Conservation (phyloP, 2,329 filamentous ascomycete genomes). For the Fusarium sp. region DNA sequence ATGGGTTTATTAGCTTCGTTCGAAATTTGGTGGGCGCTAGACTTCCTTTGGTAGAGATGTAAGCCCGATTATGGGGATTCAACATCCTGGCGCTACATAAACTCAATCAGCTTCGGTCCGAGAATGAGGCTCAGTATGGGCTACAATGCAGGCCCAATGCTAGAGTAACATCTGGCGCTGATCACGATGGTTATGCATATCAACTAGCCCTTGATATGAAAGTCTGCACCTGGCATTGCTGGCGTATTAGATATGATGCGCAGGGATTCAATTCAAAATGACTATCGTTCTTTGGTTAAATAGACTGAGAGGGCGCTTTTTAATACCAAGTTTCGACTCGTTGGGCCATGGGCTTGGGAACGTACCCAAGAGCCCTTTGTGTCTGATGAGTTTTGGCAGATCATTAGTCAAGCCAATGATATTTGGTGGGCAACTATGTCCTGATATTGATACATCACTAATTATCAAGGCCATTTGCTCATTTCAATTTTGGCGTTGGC, state of each 20-base stretch:
- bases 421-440: accelerated
- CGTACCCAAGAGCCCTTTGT: neutral
- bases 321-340: neutral
- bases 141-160: neutral
- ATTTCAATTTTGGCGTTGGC: neutral
- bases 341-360: accelerated
- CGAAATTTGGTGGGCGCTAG: neutral
- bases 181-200: neutral
- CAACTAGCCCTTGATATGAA: neutral
- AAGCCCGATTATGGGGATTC: neutral
- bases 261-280: accelerated
- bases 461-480: neutral
- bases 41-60: neutral
- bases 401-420: neutral
- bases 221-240: neutral
- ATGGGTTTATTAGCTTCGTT: neutral
- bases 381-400: neutral
- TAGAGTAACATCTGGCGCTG: neutral
- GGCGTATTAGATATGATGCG: neutral
- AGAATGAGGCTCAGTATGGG: neutral
- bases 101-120: neutral
- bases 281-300: too few species aligned
- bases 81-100: neutral
- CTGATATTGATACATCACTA: accelerated
- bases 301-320: neutral